A percentile compares a stretch with the other conserved stretches of the same genome.
These are phyloP conservation scores for Neltuma alba DNA, from an alignment of 306 rosid species.

Conservation along the genomic window DNA sequence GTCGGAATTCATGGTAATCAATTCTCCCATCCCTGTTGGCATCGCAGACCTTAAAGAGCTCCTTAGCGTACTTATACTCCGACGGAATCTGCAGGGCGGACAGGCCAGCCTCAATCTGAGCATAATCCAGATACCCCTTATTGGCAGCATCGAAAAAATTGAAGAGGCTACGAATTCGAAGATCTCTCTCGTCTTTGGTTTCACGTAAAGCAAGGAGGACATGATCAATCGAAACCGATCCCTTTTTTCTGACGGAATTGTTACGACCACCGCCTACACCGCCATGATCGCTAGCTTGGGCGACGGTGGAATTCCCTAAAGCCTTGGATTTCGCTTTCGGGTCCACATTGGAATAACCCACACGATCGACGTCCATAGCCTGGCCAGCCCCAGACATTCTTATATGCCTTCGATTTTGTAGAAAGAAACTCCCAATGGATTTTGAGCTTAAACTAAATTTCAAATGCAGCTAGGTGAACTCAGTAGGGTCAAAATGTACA, in stretches of 20 bases:
- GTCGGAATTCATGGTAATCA: slow-evolving; percentile 52
- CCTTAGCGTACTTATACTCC: slow-evolving; percentile 60
- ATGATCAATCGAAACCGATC: slow-evolving; percentile 53
- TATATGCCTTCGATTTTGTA: background rate
- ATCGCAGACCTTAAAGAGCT: slow-evolving; percentile 60
- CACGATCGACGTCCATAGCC: slow-evolving; percentile 21
- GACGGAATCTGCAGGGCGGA: slow-evolving; percentile 60
- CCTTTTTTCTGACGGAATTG: slow-evolving; percentile 38
- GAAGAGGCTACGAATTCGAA: slow-evolving; percentile 55
- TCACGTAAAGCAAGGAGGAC: slow-evolving; percentile 56
- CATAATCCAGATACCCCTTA: slow-evolving; percentile 53
- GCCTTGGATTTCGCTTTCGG: slow-evolving; percentile 17
- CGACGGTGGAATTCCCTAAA: slow-evolving; percentile 8
- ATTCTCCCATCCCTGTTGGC: slow-evolving; percentile 57
- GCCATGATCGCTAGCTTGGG: slow-evolving; percentile 34
- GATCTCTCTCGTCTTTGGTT: slow-evolving; percentile 61
- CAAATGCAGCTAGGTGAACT: slow-evolving; percentile 3
- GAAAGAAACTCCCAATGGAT: background rate
- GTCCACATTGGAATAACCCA: slow-evolving; percentile 5
- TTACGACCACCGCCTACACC: slow-evolving; percentile 21
- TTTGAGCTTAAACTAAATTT: slow-evolving; percentile 11
- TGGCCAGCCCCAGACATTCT: slow-evolving; percentile 27
- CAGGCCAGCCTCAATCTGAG: slow-evolving; percentile 57
- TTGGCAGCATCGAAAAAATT: slow-evolving; percentile 55
- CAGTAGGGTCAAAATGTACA: slow-evolving; percentile 33